phyloP scores from a whole-genome alignment of 2,329 filamentous ascomycete genomes.

The Cercospora beticola region DNA sequence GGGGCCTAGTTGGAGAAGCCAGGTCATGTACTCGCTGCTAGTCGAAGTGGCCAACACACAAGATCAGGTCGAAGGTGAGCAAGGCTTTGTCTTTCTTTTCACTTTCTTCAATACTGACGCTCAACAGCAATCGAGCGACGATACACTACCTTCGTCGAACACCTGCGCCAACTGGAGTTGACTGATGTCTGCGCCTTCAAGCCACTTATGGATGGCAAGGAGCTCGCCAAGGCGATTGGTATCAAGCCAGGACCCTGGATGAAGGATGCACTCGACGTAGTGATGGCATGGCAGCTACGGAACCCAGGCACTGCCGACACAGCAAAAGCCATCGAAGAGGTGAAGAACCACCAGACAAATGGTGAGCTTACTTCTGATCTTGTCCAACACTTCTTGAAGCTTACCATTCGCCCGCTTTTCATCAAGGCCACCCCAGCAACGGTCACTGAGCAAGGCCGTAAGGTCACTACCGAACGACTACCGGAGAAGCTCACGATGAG shows the following conservation, averaged over 20 bases:
- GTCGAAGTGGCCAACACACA: constrained; percentile 56
- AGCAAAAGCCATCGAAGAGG: constrained; percentile 47
- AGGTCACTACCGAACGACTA: constrained; percentile 48
- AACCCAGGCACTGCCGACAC: constrained; percentile 67
- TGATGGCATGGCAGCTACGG: constrained; percentile 84
- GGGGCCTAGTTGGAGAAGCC: constrained; percentile 71
- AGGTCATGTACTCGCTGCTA: constrained; percentile 67
- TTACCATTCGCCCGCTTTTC: constrained; percentile 68
- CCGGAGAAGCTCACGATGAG: constrained; percentile 40
- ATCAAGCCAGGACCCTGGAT: constrained; percentile 81
- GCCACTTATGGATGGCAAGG: constrained; percentile 67
- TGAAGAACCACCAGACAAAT: constrained; percentile 40
- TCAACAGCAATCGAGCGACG: constrained; percentile 47
- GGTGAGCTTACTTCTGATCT: constrained; percentile 53
- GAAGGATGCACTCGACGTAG: constrained; percentile 72
- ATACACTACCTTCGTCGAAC: constrained; percentile 56
- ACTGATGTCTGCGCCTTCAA: constrained; percentile 51
- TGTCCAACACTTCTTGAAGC: constrained; percentile 58
- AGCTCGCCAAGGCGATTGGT: constrained; percentile 65
- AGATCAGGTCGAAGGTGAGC: constrained; percentile 47
- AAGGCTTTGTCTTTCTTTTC: constrained; percentile 2
- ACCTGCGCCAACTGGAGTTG: constrained; percentile 53
- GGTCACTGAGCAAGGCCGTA: constrained; percentile 60
- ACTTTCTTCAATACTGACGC: constrained; percentile 11
- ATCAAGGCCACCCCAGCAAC: constrained; percentile 53